Base-by-base conservation (phyloP, 2,329 filamentous ascomycete genomes). In the Aspergillus spinulosporus region DNA sequence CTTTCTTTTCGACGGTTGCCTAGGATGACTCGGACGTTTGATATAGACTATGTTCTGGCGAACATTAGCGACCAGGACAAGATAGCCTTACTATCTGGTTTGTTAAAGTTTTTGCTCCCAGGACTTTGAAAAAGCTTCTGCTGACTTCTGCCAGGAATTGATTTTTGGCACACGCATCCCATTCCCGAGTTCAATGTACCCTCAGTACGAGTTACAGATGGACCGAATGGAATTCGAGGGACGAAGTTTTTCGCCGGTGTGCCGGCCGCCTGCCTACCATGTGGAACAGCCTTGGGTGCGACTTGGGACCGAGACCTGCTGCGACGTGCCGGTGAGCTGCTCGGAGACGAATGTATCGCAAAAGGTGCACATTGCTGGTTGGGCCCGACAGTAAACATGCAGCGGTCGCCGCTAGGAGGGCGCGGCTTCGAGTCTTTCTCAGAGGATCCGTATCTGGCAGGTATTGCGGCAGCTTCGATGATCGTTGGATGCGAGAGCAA, bases 111-210 rank as follows among this genome's bases (percentile, higher is more conserved):
- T 28, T 31, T 21, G 14, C 5, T 15, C 14, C 15, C 44, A 15
- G 28, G 11, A n/a, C 21, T 21, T 21, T 14, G 7, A 7, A 14
- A 14, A 8, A 42, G 39, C 4, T 21, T 42, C 39, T 12, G 5
- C 2, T 36, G 34, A 32, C 21, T 43, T 7, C 15, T 3, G 8
- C 28, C 31, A 74, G 71, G 71, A 34, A 58, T 42, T 57, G 86
- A 89, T 67, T 88, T 88, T 65, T 89, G 86, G 87, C 83, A 86
- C 62, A 89, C 86, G 2, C 83, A 81, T 59, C 72, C 84, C 0
- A 83, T 89, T 51, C 80, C 83, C 1, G 79, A 81, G 42, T 84
- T 87, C 63, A 80, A 80, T 2, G 82, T 89, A 26, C 85, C 86
- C 0, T 79, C 84, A 0, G 79, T 88, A 57, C 87, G 88, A 63